These are phyloP conservation scores for Seiridium cupressi DNA, from an alignment of 2,329 filamentous ascomycete species.

Conservation along the genomic window DNA sequence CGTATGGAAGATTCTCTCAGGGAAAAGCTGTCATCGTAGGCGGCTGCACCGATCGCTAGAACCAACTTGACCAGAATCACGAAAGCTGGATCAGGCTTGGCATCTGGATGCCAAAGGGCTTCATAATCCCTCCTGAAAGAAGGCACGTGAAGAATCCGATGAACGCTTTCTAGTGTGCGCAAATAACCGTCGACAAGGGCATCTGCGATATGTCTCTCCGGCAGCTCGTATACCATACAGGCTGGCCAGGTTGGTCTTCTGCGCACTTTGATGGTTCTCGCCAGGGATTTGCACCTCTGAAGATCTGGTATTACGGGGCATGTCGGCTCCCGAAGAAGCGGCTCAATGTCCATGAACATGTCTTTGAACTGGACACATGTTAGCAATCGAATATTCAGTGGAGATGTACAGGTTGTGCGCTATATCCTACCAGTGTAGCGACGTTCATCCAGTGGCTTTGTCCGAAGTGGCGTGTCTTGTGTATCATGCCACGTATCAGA, in stretches of 20 bases:
- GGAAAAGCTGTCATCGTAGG: conserved; percentile 44
- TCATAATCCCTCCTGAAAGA: conserved; percentile 20
- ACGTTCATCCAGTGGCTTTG: conserved; percentile 57
- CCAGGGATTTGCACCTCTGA: conserved; percentile 11
- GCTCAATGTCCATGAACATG: not conserved
- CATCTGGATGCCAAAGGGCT: conserved; percentile 13
- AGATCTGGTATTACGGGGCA: conserved; percentile 4
- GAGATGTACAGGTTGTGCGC: too few species aligned
- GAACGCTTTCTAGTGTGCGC: conserved; percentile 20
- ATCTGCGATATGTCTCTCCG: conserved; percentile 15
- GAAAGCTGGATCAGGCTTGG: conserved; percentile 34
- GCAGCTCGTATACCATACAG: conserved; percentile 13
- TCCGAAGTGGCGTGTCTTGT: conserved; percentile 57
- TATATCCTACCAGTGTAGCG: conserved; percentile 38
- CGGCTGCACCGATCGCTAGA: conserved; percentile 48
- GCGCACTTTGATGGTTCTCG: conserved; percentile 11
- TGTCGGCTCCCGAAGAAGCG: not conserved
- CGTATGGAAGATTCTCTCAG: conserved; percentile 40
- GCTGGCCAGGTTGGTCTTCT: conserved; percentile 14
- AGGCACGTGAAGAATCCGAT: conserved; percentile 21
- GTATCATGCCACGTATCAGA: conserved; percentile 42
- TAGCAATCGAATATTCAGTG: too few species aligned
- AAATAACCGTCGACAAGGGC: conserved; percentile 18
- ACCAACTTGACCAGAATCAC: conserved; percentile 52
- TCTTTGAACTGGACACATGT: not conserved